Percentiles rank a stretch among this genome's conserved stretches.
Evolutionary conservation across 2,329 filamentous ascomycete species (phyloP).

Genomic region (Diaporthe velutina): DNA sequence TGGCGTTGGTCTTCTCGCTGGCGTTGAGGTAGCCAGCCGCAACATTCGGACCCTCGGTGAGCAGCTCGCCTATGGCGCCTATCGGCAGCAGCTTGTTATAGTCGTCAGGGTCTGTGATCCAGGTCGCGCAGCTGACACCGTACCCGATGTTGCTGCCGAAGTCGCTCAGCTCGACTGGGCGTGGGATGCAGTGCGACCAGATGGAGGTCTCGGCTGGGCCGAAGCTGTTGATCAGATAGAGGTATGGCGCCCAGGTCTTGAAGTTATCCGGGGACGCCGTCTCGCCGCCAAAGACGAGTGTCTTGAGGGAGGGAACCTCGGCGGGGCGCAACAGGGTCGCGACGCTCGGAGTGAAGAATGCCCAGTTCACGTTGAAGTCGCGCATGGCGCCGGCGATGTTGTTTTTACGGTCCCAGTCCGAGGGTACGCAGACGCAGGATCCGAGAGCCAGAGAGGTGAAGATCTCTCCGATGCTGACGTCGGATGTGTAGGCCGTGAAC

Average conservation of each 20-base stretch:
- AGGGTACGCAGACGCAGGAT: constrained; percentile 51
- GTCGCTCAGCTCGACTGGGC: constrained; percentile 2
- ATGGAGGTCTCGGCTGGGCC: constrained; percentile 58
- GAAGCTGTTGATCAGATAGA: constrained; percentile 63
- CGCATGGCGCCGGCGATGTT: constrained; percentile 45
- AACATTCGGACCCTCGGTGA: constrained; percentile 56
- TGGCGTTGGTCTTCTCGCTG: constrained; percentile 33
- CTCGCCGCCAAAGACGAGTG: constrained; percentile 56
- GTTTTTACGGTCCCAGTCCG: constrained; percentile 54
- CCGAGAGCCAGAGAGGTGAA: constrained; percentile 42
- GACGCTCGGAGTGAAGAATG: constrained; percentile 30
- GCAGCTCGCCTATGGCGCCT: constrained; percentile 47
- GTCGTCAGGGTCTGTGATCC: constrained; percentile 42
- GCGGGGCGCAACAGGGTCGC: constrained; percentile 28
- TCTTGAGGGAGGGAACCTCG: constrained; percentile 34
- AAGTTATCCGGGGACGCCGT: constrained; percentile 65
- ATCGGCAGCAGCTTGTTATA: constrained; percentile 43
- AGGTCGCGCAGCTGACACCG: constrained; percentile 39
- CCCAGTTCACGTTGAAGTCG: constrained; percentile 40
- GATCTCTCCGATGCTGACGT: constrained; percentile 46
- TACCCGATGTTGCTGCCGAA: constrained; percentile 39
- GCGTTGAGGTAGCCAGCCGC: constrained; percentile 44
- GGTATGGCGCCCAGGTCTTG: constrained; percentile 58
- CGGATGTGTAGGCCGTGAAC: constrained; percentile 50
- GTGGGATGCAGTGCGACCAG: constrained; percentile 45